Evolutionary conservation across 2,329 filamentous ascomycete genomes (phyloP).

Genomic region (Neurospora crassa): DNA sequence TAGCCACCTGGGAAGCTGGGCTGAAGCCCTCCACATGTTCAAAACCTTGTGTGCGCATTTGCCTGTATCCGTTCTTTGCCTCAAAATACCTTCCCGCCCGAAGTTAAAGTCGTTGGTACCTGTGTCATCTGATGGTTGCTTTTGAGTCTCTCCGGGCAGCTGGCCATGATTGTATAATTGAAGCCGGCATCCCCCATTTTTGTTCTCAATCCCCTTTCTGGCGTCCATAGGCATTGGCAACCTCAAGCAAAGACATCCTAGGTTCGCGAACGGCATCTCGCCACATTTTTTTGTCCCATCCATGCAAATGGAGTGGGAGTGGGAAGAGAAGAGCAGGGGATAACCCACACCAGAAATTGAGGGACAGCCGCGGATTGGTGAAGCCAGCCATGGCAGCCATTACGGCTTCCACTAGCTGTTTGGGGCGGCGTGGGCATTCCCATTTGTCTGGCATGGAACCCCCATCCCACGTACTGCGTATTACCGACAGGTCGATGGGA

Average conservation of each 20-base stretch:
- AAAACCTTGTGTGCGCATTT: not conserved
- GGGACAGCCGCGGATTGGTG: not conserved
- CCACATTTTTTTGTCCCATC: not conserved
- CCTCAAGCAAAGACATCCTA: not conserved
- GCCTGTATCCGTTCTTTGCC: not conserved
- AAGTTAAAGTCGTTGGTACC: not conserved
- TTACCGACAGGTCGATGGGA: not conserved
- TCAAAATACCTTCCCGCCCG: not conserved
- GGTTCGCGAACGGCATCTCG: not conserved
- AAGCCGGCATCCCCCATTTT: not conserved
- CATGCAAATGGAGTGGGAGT: constrained; percentile 2
- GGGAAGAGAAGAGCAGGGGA: constrained; percentile 1
- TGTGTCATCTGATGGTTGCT: not conserved
- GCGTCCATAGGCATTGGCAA: not conserved
- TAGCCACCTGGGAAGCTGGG: too few species aligned
- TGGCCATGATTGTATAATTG: not conserved
- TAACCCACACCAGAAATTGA: constrained; percentile 1
- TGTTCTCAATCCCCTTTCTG: not conserved
- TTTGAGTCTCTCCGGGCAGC: not conserved
- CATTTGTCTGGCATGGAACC: not conserved
- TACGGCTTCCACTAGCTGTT: not conserved
- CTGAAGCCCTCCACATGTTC: not conserved
- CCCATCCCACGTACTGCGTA: not conserved
- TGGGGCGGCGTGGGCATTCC: not conserved
- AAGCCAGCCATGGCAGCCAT: not conserved